Evolutionary conservation across 139 green algal genomes (phyloP), one percentile per base, ranked within the genome.

Genomic region (Tetradesmus lagerheimii): DNA sequence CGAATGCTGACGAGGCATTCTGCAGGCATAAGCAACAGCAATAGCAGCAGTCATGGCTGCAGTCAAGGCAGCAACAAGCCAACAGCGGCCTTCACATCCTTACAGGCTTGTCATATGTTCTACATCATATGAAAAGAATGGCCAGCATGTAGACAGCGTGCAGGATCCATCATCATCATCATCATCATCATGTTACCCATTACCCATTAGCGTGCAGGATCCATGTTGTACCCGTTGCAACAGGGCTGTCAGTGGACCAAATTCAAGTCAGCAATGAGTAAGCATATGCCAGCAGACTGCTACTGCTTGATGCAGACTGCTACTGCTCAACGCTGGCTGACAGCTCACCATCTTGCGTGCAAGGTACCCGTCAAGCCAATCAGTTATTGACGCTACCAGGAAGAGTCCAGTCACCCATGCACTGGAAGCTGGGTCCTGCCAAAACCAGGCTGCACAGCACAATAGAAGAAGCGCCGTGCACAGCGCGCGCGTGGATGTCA

Each of bases 311-410:
- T 25, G 34, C n/a, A 18, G 66, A 34, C 2, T n/a, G 66, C 66
- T 34, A 20, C 66, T 37, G 66, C 66, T 37, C n/a, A n/a, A n/a
- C n/a, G n/a, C n/a, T n/a, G 8, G 31, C n/a, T 37, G 12, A 4
- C 12, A 39, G 67, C 93, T 71, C 91, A 97, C 96, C 96, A 98
- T 92, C 86, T 97, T 98, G 0, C 98, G 89, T 20, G 98, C 98
- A 12, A 99, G 92, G 91, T 98, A 99, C 6, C 98, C 98, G 90
- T 99, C 98, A 23, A 99, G 93, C 95, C 95, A 99, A 91, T 99
- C 98, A 14, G 98, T 99, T 20, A 99, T 9, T 0, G 96, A 93
- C 0, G 98, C 97, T 0, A 87, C 91, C 15, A 99, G 83, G 88
- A 99, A 99, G 34, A 99, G 80, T 0, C 87, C 86, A 11, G 95